phyloP scores from a whole-genome alignment of 345 rosid genomes.

The Abelmoschus esculentus region DNA sequence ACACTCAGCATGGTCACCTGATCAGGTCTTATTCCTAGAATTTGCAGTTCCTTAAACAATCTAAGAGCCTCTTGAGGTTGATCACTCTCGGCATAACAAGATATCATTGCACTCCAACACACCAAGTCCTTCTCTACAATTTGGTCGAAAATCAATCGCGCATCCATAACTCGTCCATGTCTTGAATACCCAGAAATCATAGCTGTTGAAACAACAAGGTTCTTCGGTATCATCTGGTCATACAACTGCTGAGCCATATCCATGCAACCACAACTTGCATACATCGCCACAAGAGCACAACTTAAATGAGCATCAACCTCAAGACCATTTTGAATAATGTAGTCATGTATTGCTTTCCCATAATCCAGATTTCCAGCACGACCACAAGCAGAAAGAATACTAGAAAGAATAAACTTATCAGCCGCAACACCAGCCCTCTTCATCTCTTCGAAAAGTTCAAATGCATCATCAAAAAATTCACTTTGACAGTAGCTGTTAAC shows the following conservation, averaged over 20 bases:
- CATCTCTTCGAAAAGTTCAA: slow-evolving; percentile 68
- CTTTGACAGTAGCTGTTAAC: slow-evolving; percentile 36
- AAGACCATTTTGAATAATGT: slow-evolving; percentile 31
- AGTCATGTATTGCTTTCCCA: slow-evolving; percentile 41
- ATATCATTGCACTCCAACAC: slow-evolving; percentile 71
- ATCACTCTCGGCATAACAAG: slow-evolving; percentile 63
- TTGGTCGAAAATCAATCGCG: slow-evolving; percentile 19
- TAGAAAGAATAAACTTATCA: slow-evolving; percentile 49
- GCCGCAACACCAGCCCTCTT: slow-evolving; percentile 33
- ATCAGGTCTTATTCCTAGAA: slow-evolving; percentile 36
- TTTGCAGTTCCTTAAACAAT: slow-evolving; percentile 35
- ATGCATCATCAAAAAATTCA: slow-evolving; percentile 39
- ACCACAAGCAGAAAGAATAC: slow-evolving; percentile 43
- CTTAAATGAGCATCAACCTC: slow-evolving; percentile 33
- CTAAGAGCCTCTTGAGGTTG: slow-evolving; percentile 47
- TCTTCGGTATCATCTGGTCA: slow-evolving; percentile 22
- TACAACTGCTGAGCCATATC: slow-evolving; percentile 34
- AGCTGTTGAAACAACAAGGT: slow-evolving; percentile 39
- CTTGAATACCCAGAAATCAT: slow-evolving; percentile 47
- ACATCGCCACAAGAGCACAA: slow-evolving; percentile 41
- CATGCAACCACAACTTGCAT: slow-evolving; percentile 42
- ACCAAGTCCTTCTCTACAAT: slow-evolving; percentile 43
- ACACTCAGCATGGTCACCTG: slow-evolving; percentile 44
- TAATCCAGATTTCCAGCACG: slow-evolving; percentile 32
- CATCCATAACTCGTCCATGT: neutral